phyloP scores from a whole-genome alignment of 805 yeast species.

The Candida railenensis region DNA sequence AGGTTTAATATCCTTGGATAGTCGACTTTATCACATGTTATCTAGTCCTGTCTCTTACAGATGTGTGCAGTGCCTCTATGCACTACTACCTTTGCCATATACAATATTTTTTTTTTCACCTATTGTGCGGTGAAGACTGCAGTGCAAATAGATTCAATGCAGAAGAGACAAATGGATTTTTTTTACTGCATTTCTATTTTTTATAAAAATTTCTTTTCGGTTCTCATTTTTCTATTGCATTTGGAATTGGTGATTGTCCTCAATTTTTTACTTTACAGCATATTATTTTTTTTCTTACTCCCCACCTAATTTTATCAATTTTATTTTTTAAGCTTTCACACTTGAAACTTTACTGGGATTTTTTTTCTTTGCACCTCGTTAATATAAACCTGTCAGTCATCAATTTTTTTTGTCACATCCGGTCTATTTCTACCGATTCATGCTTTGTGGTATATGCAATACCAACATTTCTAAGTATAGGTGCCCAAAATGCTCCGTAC shows the following conservation, averaged over 20 bases:
- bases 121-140: background rate
- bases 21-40: background rate
- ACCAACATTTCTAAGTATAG: constrained; percentile 45
- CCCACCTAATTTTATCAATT: background rate
- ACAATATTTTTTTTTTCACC: background rate
- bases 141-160: background rate
- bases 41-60: background rate
- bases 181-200: background rate
- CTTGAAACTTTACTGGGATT: background rate
- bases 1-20: too few relatives aligned
- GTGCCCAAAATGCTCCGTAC: constrained; percentile 52
- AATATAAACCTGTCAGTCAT: background rate
- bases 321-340: background rate
- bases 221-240: background rate
- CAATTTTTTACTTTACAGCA: background rate
- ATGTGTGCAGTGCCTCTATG: background rate
- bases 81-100: too few relatives aligned
- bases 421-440: background rate
- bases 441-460: constrained; percentile 38
- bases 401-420: background rate
- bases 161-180: background rate
- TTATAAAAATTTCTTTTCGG: background rate
- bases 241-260: background rate
- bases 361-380: background rate
- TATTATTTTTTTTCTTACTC: background rate